Conservation (phyloP, 345 rosid species). For the Rhodamnia argentea region DNA sequence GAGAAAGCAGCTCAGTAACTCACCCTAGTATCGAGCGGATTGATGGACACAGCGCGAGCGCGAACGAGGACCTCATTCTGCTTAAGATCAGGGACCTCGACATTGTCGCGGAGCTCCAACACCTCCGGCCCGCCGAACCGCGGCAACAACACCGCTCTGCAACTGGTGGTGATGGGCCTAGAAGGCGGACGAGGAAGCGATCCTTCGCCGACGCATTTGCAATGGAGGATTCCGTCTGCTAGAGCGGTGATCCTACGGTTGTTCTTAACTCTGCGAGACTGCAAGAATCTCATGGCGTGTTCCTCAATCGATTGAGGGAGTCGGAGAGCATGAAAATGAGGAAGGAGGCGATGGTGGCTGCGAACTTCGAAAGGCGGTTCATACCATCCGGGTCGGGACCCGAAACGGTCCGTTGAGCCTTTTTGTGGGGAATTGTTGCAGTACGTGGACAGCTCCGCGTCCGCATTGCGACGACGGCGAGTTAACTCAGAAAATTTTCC, state of each 20-base stretch:
- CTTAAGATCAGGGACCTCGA: constrained; percentile 67
- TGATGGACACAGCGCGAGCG: constrained; percentile 77
- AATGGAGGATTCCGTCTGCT: background rate
- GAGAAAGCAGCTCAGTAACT: constrained; percentile 10
- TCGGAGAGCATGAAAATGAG: background rate
- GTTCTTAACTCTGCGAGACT: background rate
- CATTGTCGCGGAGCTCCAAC: constrained; percentile 61
- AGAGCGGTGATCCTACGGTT: background rate
- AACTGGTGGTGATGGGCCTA: constrained; percentile 48
- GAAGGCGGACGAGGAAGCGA: background rate
- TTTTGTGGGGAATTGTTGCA: background rate
- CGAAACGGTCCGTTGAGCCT: background rate
- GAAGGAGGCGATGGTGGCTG: background rate
- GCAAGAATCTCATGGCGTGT: constrained; percentile 17
- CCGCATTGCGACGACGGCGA: background rate
- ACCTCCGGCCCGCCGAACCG: constrained; percentile 92
- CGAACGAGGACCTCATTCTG: constrained; percentile 77
- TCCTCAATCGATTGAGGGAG: background rate
- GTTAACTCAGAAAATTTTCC: background rate
- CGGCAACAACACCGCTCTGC: constrained; percentile 80
- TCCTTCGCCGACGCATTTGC: background rate
- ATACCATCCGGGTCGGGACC: background rate
- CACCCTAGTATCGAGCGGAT: constrained; percentile 89
- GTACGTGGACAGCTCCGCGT: background rate
- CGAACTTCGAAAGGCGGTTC: background rate